A percentile compares a stretch with the other conserved stretches of the same genome.
Conservation (phyloP, 2,329 filamentous ascomycete genomes). For the Penicillium sp. region DNA sequence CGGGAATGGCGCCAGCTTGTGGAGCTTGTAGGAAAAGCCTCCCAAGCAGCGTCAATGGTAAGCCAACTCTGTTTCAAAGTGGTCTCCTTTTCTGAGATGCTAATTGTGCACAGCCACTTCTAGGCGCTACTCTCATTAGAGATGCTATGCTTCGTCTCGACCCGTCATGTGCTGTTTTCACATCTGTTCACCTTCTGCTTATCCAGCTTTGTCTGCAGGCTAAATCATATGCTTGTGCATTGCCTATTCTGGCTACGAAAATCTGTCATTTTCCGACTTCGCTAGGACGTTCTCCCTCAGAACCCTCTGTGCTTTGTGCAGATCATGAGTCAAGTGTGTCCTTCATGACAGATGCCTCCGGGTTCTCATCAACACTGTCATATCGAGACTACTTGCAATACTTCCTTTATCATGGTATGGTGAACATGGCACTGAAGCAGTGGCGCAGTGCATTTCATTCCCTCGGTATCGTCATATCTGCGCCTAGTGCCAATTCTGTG, state of each 20-base stretch:
- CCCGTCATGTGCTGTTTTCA: conserved; percentile 42
- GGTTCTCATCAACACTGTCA: conserved; percentile 41
- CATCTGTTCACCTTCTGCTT: conserved; percentile 43
- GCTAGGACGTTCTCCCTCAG: conserved; percentile 23
- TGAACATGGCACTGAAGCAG: conserved; percentile 58
- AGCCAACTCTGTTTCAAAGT: conserved; percentile 5
- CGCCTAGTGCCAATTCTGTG: conserved; percentile 60
- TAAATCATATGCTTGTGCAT: conserved; percentile 38
- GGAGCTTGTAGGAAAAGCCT: conserved; percentile 32
- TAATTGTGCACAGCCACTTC: conserved; percentile 31
- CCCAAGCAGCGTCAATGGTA: conserved; percentile 38
- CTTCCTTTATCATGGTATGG: conserved; percentile 61
- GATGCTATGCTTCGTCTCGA: conserved; percentile 46
- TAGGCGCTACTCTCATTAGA: conserved; percentile 42
- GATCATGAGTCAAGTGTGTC: conserved; percentile 30
- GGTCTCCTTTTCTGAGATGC: conserved; percentile 7
- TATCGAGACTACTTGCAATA: conserved; percentile 57
- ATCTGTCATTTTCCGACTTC: conserved; percentile 42
- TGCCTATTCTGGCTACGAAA: conserved; percentile 41
- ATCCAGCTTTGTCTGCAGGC: conserved; percentile 43
- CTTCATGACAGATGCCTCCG: conserved; percentile 38
- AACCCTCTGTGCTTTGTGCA: conserved; percentile 29
- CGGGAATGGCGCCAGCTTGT: conserved; percentile 39
- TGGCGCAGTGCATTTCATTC: conserved; percentile 62
- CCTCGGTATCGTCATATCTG: conserved; percentile 63